phyloP scores from a whole-genome alignment of 257 asterid species.

The Fraxinus cuspidata region DNA sequence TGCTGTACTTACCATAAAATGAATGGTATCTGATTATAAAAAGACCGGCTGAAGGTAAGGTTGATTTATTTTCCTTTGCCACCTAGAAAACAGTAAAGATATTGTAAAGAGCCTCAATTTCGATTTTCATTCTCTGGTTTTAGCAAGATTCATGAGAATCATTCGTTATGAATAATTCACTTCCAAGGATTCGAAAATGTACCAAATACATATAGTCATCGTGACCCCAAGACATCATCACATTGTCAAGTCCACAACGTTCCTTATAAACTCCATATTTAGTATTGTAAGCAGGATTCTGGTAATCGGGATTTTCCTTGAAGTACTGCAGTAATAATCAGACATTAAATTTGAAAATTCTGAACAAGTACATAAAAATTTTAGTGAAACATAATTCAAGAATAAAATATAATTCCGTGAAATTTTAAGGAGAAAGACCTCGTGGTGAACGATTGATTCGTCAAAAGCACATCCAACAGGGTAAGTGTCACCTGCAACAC shows the following conservation, averaged over 20 bases:
- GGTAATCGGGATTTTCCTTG: slow-evolving; percentile 61
- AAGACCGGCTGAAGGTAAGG: slow-evolving; percentile 74
- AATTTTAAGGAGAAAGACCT: slow-evolving; percentile 36
- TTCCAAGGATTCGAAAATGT: not conserved
- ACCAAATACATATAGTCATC: slow-evolving; percentile 96
- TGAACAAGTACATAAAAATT: not conserved
- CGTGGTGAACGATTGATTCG: slow-evolving; percentile 72
- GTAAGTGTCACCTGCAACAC: slow-evolving; percentile 61
- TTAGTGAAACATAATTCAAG: too few relatives aligned
- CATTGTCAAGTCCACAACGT: slow-evolving; percentile 77
- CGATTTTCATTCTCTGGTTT: too few relatives aligned
- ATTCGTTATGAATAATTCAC: too few relatives aligned
- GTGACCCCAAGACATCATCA: slow-evolving; percentile 91
- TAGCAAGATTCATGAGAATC: too few relatives aligned
- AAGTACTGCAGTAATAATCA: slow-evolving; percentile 50
- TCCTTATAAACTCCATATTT: slow-evolving; percentile 65
- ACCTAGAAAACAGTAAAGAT: slow-evolving; percentile 41
- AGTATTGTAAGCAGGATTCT: slow-evolving; percentile 53
- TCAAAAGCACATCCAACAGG: slow-evolving; percentile 92
- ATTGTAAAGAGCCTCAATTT: too few relatives aligned
- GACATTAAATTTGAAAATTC: not conserved
- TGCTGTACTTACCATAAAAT: slow-evolving; percentile 52
- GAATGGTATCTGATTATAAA: slow-evolving; percentile 82
- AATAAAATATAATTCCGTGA: not conserved
- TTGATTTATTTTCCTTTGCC: slow-evolving; percentile 73